A percentile compares a stretch with the other conserved stretches of the same genome.
Conservation (phyloP, 2,329 filamentous ascomycete species). For the Emericellopsis atlantica region DNA sequence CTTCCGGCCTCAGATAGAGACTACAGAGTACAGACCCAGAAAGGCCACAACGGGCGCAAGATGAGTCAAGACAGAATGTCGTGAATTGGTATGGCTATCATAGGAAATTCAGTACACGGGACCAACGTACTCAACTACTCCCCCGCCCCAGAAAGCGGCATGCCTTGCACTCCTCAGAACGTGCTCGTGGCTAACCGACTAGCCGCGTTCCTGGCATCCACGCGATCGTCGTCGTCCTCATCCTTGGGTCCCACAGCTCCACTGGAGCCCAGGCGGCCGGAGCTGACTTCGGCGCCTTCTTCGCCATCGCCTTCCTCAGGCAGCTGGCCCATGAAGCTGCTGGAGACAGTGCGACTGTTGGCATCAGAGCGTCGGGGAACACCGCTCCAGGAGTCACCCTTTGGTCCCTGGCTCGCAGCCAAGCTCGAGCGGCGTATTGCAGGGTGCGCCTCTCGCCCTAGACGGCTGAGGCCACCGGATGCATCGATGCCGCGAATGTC, state of each 20-base stretch:
- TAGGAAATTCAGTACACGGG: neutral
- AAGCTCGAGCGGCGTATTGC: constrained; percentile 59
- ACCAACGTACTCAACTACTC: neutral
- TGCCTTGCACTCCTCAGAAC: constrained; percentile 40
- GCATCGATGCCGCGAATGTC: constrained; percentile 89
- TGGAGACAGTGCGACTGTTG: constrained; percentile 64
- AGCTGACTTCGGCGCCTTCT: constrained; percentile 23
- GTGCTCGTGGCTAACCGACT: constrained; percentile 89
- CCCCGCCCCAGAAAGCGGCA: neutral
- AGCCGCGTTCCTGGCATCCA: constrained; percentile 92
- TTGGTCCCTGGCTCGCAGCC: constrained; percentile 83
- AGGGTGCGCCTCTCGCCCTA: constrained; percentile 72
- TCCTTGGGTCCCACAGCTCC: constrained; percentile 45
- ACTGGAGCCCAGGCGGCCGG: constrained; percentile 22
- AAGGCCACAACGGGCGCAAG: neutral
- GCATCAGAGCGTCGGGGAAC: constrained; percentile 74
- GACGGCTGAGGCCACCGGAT: constrained; percentile 75
- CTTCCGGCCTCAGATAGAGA: neutral
- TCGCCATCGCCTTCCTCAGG: constrained; percentile 47
- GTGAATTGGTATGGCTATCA: neutral
- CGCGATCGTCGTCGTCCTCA: constrained; percentile 83
- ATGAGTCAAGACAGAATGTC: neutral
- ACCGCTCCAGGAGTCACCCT: constrained; percentile 97
- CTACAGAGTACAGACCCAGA: neutral
- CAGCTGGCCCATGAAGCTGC: constrained; percentile 53